Evolutionary conservation across 208 protist genomes (phyloP).

Genomic region (Wallacemonas rigidus): DNA sequence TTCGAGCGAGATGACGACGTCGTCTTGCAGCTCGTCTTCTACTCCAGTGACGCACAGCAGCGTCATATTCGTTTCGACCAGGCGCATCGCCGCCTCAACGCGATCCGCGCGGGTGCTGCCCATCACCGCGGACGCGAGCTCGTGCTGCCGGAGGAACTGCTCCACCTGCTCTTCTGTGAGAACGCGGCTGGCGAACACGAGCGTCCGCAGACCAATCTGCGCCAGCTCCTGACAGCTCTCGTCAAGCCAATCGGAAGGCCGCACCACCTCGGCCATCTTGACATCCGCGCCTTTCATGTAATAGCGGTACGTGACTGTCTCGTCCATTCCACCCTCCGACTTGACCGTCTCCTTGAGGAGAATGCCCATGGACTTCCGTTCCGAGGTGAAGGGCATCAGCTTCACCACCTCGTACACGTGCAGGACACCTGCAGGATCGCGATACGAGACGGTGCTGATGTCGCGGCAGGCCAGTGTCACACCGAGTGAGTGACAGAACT

Average conservation of each 20-base stretch:
- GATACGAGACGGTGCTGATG: slow-evolving; percentile 52
- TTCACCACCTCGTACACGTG: slow-evolving; percentile 93
- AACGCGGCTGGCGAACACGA: slow-evolving; percentile 90
- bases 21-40: slow-evolving; percentile 98
- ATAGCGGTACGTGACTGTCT: slow-evolving; percentile 70
- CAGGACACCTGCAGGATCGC: slow-evolving; percentile 28
- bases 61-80: slow-evolving; percentile 90
- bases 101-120: slow-evolving; percentile 48
- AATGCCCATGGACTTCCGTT: slow-evolving; percentile 98
- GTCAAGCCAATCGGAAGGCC: slow-evolving; percentile 92
- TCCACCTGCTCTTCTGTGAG: slow-evolving; percentile 88
- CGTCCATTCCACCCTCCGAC: background rate
- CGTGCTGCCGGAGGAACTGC: slow-evolving; percentile 68
- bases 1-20: slow-evolving; percentile 93
- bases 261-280: slow-evolving; percentile 93
- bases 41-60: slow-evolving; percentile 96
- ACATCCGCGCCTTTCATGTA: slow-evolving; percentile 97
- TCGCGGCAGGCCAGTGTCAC: slow-evolving; percentile 63
- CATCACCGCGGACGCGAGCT: slow-evolving; percentile 54
- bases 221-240: slow-evolving; percentile 97
- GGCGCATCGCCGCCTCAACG: slow-evolving; percentile 74
- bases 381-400: slow-evolving; percentile 98
- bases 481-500: slow-evolving; percentile 91
- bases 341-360: slow-evolving; percentile 65
- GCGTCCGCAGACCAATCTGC: slow-evolving; percentile 94